A percentile compares a stretch with the other conserved stretches of the same genome.
Conservation (phyloP, 805 yeast genomes). For the Jamesozyma rosinii region DNA sequence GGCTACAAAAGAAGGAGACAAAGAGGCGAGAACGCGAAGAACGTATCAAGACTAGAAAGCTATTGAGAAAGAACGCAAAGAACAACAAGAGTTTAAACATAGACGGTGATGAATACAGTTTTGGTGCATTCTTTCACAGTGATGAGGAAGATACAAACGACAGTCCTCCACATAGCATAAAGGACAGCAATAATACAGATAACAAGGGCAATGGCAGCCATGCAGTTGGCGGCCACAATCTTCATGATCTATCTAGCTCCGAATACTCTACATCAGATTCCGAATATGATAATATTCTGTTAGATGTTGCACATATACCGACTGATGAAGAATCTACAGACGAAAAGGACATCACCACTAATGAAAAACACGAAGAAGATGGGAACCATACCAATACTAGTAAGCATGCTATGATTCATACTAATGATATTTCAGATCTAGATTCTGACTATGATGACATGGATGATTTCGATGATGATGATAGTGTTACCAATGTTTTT, state of each 20-base stretch:
- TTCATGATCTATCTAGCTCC: conserved; percentile 8
- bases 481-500: conserved; percentile 34
- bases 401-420: background rate
- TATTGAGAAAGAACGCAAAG: conserved; percentile 13
- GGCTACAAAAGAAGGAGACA: conserved; percentile 22
- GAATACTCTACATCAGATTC: conserved; percentile 23
- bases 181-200: conserved; percentile 2
- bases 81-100: conserved; percentile 36
- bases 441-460: conserved; percentile 7
- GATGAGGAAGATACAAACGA: conserved; percentile 18
- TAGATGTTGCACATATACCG: conserved; percentile 29
- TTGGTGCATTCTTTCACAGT: conserved; percentile 28
- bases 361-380: conserved; percentile 17
- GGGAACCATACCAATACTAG: conserved; percentile 25
- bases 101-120: conserved; percentile 28
- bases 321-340: conserved; percentile 28
- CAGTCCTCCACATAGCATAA: background rate
- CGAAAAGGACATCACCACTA: conserved; percentile 23
- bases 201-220: conserved; percentile 1
- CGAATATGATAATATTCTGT: conserved; percentile 28
- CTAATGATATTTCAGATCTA: conserved; percentile 4
- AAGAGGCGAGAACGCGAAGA: conserved; percentile 25
- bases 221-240: background rate
- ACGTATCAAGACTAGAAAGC: conserved; percentile 23
- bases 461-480: conserved; percentile 27